phyloP scores from a whole-genome alignment of 2,329 filamentous ascomycete genomes.

The Pseudogymnoascus sp. region DNA sequence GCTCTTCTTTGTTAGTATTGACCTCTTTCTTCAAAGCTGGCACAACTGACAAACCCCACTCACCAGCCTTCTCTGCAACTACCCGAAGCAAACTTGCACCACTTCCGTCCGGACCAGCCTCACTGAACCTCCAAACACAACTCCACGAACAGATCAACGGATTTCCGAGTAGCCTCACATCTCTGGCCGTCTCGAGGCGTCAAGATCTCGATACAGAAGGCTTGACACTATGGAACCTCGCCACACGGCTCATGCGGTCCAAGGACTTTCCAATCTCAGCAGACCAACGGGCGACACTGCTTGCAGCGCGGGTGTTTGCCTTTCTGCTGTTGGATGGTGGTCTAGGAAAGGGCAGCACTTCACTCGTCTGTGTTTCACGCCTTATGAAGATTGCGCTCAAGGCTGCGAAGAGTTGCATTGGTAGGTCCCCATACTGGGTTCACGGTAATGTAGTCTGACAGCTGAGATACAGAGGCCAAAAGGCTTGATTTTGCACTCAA shows the following conservation, averaged over 20 bases:
- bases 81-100: constrained; percentile 26
- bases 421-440: constrained; percentile 33
- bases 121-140: constrained; percentile 35
- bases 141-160: constrained; percentile 36
- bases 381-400: constrained; percentile 64
- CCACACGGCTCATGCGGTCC: constrained; percentile 45
- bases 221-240: constrained; percentile 60
- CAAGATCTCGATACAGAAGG: constrained; percentile 50
- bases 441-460: background rate
- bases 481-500: constrained; percentile 54
- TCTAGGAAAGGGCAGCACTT: constrained; percentile 22
- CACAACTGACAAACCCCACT: constrained; percentile 22
- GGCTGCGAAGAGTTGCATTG: constrained; percentile 56
- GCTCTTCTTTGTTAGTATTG: constrained; percentile 30
- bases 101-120: constrained; percentile 16
- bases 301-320: constrained; percentile 48
- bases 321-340: constrained; percentile 60
- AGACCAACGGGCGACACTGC: constrained; percentile 22
- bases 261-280: constrained; percentile 19
- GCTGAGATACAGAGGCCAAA: constrained; percentile 22
- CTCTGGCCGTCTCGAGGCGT: constrained; percentile 31
- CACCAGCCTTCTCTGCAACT: constrained; percentile 26
- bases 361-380: constrained; percentile 42
- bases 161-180: constrained; percentile 30
- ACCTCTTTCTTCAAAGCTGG: background rate